Base-by-base conservation (phyloP, 148 eudicot species). In the Rhododendron ferrugineum region DNA sequence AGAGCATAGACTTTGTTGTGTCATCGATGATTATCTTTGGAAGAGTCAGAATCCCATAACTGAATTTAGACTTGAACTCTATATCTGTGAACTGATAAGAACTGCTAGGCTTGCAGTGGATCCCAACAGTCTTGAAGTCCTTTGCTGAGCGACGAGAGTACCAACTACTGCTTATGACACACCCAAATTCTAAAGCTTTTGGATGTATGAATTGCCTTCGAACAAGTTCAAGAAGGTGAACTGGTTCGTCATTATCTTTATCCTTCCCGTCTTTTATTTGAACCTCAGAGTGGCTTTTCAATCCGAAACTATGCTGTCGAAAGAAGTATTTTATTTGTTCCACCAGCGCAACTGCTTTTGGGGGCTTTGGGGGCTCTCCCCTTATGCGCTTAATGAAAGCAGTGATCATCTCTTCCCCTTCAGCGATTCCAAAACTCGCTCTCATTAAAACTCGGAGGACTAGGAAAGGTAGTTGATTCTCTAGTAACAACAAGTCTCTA, bases 91-190 rank as follows among this genome's bases (percentile, higher is more conserved):
- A 73, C 42, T 1, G 44, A 36, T 1, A 15, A 73, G 44, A 36
- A n/a, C 30, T 34, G 78, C 78, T 73, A 18, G 78, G 78, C 44
- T 18, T 73, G 44, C 37, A 32, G 22, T 5, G 11, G 40, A 73
- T 73, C 44, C 42, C 78, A 16, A 73, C 78, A 6, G 46, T 34
- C 78, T 36, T 73, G n/a, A 73, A 73, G 23, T 73, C 78, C 40
- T 73, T 73, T 28, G 78, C 78, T 73, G 78, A 73, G 18, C 46
- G 78, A 73, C 78, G 78, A 15, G 78, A 73, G 42, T 36, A 73
- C 78, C 78, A 73, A 34, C n/a, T 6, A 16, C 78, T 36, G 42
- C 7, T 15, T 15, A 18, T 36, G 44, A 14, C 40, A 16, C 78
- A 73, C 78, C 78, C 78, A 16, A 36, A 6, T 15, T 23, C 44